phyloP scores from a whole-genome alignment of 2,329 filamentous ascomycete species.

The Phaeosphaeriaceae sp. region DNA sequence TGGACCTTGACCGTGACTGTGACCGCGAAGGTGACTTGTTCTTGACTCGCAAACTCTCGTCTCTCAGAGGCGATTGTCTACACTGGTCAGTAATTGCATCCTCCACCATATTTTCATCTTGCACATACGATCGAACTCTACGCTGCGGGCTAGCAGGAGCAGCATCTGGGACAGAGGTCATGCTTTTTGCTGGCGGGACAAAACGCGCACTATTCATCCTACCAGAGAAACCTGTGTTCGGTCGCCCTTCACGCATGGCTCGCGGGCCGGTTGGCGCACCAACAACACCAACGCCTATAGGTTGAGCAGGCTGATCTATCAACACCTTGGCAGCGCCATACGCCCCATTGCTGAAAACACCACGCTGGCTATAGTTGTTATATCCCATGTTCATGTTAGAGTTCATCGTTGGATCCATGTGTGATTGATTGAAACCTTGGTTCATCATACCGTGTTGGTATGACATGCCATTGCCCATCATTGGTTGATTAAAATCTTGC shows the following conservation, averaged over 20 bases:
- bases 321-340: slow-evolving; percentile 48
- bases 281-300: slow-evolving; percentile 64
- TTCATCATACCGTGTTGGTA: slow-evolving; percentile 42
- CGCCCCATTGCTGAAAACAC: slow-evolving; percentile 50
- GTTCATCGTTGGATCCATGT: slow-evolving; percentile 49
- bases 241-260: slow-evolving; percentile 88
- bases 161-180: slow-evolving; percentile 26
- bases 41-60: slow-evolving; percentile 40
- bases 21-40: slow-evolving; percentile 52
- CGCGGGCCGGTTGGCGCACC: slow-evolving; percentile 90
- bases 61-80: slow-evolving; percentile 43
- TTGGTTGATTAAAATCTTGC: slow-evolving; percentile 30
- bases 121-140: slow-evolving; percentile 40
- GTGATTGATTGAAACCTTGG: slow-evolving; percentile 62
- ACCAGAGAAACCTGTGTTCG: slow-evolving; percentile 78
- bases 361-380: slow-evolving; percentile 52
- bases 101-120: background rate
- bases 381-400: slow-evolving; percentile 49
- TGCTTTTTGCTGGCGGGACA: slow-evolving; percentile 28
- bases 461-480: slow-evolving; percentile 38
- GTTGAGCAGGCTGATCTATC: slow-evolving; percentile 39
- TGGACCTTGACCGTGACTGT: slow-evolving; percentile 41
- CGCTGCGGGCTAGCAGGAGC: slow-evolving; percentile 33
- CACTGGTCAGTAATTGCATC: slow-evolving; percentile 8
- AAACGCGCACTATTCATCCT: slow-evolving; percentile 51